Conservation (phyloP, 2,329 filamentous ascomycete genomes). For the Fusarium verticillioides region DNA sequence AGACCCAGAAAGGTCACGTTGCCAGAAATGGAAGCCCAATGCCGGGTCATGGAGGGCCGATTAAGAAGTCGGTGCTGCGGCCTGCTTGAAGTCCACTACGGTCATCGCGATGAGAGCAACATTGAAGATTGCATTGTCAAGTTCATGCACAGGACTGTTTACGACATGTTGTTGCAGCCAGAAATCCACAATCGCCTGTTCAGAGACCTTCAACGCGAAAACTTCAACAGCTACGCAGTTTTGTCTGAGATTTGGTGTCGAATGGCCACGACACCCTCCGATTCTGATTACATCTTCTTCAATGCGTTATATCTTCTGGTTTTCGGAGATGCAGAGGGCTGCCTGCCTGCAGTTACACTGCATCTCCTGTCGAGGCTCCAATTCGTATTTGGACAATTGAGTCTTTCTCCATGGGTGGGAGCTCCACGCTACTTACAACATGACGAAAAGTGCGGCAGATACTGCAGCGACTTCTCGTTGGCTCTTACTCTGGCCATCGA, state of each 20-base stretch:
- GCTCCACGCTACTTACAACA: neutral
- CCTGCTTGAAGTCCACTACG: neutral
- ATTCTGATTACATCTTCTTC: rapidly evolving
- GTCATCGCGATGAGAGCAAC: rapidly evolving
- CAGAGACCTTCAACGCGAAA: neutral
- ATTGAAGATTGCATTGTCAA: neutral
- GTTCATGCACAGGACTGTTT: neutral
- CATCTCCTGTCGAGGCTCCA: neutral
- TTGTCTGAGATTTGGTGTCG: neutral
- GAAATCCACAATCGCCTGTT: rapidly evolving
- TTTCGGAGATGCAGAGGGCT: too few relatives aligned
- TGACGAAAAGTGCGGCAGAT: neutral
- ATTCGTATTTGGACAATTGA: neutral
- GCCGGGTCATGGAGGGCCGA: neutral
- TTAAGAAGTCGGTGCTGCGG: neutral
- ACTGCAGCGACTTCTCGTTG: neutral
- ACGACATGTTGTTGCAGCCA: neutral
- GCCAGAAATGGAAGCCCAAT: neutral
- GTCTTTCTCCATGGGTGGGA: rapidly evolving
- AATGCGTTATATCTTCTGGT: neutral
- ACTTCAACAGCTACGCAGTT: neutral
- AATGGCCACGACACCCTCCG: neutral
- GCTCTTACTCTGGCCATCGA: neutral
- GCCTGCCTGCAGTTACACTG: rapidly evolving
- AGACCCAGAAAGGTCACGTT: rapidly evolving